Percentiles rank a stretch among this genome's conserved stretches.
These are phyloP conservation scores for Gastrolobium villosum DNA, from an alignment of 306 rosid genomes.

Conservation along the genomic window DNA sequence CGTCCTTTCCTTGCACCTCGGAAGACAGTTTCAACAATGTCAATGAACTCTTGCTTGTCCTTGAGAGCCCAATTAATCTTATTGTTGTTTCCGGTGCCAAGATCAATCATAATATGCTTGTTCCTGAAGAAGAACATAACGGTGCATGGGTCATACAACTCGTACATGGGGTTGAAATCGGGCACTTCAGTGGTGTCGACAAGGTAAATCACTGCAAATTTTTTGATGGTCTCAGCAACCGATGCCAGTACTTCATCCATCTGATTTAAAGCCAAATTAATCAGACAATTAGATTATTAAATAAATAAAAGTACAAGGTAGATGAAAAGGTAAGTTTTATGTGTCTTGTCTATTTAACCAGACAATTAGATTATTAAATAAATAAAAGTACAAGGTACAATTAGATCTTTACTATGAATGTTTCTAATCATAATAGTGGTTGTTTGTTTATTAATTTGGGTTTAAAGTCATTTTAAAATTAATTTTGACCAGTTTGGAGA, in stretches of 20 bases:
- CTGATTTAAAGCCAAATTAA: slow-evolving; percentile 39
- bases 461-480: too few relatives aligned
- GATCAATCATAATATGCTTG: slow-evolving; percentile 67
- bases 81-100: slow-evolving; percentile 75
- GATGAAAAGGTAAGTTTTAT: too few relatives aligned
- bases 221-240: slow-evolving; percentile 48
- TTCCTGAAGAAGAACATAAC: slow-evolving; percentile 82
- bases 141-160: slow-evolving; percentile 56
- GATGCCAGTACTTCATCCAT: slow-evolving; percentile 69
- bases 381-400: too few relatives aligned
- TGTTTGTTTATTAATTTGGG: too few relatives aligned
- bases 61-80: slow-evolving; percentile 77
- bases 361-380: too few relatives aligned
- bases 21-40: slow-evolving; percentile 69
- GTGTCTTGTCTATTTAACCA: too few relatives aligned
- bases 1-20: slow-evolving; percentile 75
- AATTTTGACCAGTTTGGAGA: too few relatives aligned
- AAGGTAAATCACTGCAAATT: slow-evolving; percentile 70
- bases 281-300: too few relatives aligned
- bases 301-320: too few relatives aligned
- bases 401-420: too few relatives aligned
- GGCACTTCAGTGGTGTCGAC: slow-evolving; percentile 83
- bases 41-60: slow-evolving; percentile 68
- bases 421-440: too few relatives aligned
- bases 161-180: slow-evolving; percentile 82